Base-by-base conservation (phyloP, 1,284 basidiomycete species). In the Microstroma glucosiphilum region DNA sequence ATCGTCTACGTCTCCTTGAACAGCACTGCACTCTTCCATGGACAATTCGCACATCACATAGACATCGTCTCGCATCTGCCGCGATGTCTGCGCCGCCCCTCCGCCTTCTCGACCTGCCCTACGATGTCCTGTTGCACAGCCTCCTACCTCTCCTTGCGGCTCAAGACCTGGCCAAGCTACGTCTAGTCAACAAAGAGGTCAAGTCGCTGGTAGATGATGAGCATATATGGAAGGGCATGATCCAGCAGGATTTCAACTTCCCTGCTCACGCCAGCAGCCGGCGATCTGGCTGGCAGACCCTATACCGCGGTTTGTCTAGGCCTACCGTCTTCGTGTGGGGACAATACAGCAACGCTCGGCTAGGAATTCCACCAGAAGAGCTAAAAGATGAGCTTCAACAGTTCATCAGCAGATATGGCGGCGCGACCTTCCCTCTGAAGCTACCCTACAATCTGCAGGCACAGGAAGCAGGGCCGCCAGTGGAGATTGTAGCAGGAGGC, bases 241-340 rank as follows among this genome's bases (percentile, higher is more conserved):
- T 65, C 26, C 17, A 63, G 1, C 49, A 59, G 23, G 69, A 70
- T 61, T 70, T 72, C 46, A 59, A 61, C n/a, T 70, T 70, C 40
- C 69, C 69, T 0, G 26, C 63, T 7, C 54, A 64, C 23, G 65
- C 70, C 0, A 64, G 65, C 1, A 69, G 69, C 1, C 57, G 65
- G 0, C 59, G 63, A 37, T 62, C 59, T 2, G 69, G 70, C 1
- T 72, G 67, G 67, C 61, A 58, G 37, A 62, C 62, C 13, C 65
- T 72, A 46, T 72, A 70, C 59, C 56, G 61, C 23, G 63, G 69
- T 0, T 64, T 72, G 12, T 57, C 57, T 40, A 51, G 37, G 8
- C 69, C 70, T 0, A n/a, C 63, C 1, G 62, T 64, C 12, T 72
- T 65, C 13, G 63, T 72, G 9, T 72, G 70, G 70, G 70, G 70